Evolutionary conservation across 495 filamentous ascomycete genomes (phyloP), one percentile per base, ranked within the genome.

Genomic region (Patellaria atrata): DNA sequence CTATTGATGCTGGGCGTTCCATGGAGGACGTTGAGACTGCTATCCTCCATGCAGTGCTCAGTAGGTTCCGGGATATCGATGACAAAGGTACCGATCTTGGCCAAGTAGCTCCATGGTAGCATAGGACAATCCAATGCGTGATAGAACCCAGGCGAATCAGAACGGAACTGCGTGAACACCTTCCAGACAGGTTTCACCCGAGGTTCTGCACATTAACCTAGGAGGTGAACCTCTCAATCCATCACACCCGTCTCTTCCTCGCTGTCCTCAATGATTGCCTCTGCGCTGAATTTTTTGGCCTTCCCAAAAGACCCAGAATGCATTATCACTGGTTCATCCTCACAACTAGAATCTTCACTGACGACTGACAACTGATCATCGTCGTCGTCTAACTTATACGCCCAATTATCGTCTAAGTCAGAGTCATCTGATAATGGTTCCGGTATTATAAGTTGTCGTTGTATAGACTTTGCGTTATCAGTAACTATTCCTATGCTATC

Each of bases 11-110:
- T 1, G 67, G 64, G 2, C 52, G 52, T 14, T 35, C 30, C 10
- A n/a, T 52, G 0, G 53, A 54, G 10, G 47, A 46, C 7, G 50
- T 59, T 8, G 40, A 41, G 14, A 15, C 13, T 55, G 22, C 67
- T 63, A 25, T 71, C 69, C 53, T 55, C 64, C 21, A 76, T 73
- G 52, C 72, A 77, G 37, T 79, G 73, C 43, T 75, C 67, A 22
- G 79, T 70, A 15, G 73, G 59, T 52, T 33, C 27, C 60, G n/a
- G n/a, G n/a, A n/a, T n/a, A n/a, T n/a, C n/a, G n/a, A n/a, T n/a
- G n/a, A n/a, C n/a, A n/a, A n/a, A n/a, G n/a, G n/a, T n/a, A n/a
- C n/a, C n/a, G n/a, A n/a, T n/a, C n/a, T n/a, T n/a, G n/a, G n/a
- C n/a, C n/a, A n/a, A n/a, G n/a, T n/a, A n/a, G n/a, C n/a, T n/a